Base-by-base conservation (phyloP, 371 early-diverging fungal genomes). In the Chytridium lagenaria region DNA sequence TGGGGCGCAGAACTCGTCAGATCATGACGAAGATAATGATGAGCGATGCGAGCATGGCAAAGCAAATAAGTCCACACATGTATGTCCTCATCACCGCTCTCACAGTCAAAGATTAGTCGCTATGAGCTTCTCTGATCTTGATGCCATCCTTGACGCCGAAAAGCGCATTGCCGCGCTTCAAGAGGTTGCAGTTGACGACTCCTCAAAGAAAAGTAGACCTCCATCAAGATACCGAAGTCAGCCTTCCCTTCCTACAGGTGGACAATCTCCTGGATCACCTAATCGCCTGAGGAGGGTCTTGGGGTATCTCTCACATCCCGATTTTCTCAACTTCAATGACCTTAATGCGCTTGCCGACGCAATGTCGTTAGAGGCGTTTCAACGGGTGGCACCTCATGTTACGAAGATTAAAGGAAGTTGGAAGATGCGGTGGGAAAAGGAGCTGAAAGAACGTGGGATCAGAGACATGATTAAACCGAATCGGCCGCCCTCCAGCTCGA, bases 361-460 rank as follows among this genome's bases (percentile, higher is more conserved):
- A 5, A 15, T 55, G 10, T 55, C 57, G 10, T 26, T 55, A 10
- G 57, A 55, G 22, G 57, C 57, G 26, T 19, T 55, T 15, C 5
- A 30, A 15, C 57, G 57, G 57, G 26, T 26, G 57, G 16, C 5
- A 23, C 57, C 26, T 30, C 19, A 44, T 55, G 57, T 55, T 23
- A 16, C 57, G 16, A 55, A 44, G 44, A 55, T 55, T 30, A 55
- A 26, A 55, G 57, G 57, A 30, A 55, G 57, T 23, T 55, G 57
- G 57, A 19, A 30, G 30, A 19, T 10, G 30, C 10, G 57, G 10
- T 55, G 57, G 57, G 57, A 55, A 23, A 55, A 55, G 57, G 57
- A 55, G 57, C 26, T 55, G 57, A 19, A 23, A 23, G 26, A 26
- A 5, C 57, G 57, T 23, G 57, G 57, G 5, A 19, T 55, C 22